Evolutionary conservation across 2,329 filamentous ascomycete species (phyloP).

Genomic region (Basipetospora chlamydospora): DNA sequence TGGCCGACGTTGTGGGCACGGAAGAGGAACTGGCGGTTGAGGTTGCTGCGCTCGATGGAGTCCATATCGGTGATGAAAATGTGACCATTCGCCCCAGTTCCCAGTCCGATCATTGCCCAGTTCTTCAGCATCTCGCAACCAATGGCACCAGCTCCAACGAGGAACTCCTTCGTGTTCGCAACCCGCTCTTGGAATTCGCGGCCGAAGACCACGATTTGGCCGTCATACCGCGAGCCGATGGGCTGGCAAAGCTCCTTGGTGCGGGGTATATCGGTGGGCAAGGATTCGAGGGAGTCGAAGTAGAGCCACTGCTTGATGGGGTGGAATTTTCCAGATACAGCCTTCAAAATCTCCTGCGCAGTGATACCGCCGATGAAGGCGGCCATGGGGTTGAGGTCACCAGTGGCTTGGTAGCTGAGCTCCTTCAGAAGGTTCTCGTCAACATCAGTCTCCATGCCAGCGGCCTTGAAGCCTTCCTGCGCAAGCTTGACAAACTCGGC

Average conservation of each 20-base stretch:
- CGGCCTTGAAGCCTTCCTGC: slow-evolving; percentile 57
- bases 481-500: slow-evolving; percentile 60
- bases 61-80: slow-evolving; percentile 96
- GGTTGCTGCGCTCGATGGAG: slow-evolving; percentile 95
- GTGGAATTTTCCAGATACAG: slow-evolving; percentile 93
- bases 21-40: slow-evolving; percentile 96
- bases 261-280: slow-evolving; percentile 60
- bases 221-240: slow-evolving; percentile 75
- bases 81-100: slow-evolving; percentile 72
- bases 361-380: slow-evolving; percentile 89
- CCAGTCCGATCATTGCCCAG: slow-evolving; percentile 97
- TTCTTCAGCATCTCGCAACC: slow-evolving; percentile 99
- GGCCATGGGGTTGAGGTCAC: slow-evolving; percentile 82
- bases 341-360: slow-evolving; percentile 91
- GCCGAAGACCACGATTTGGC: slow-evolving; percentile 93
- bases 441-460: slow-evolving; percentile 47
- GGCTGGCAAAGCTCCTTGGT: slow-evolving; percentile 84
- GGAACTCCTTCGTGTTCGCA: slow-evolving; percentile 76
- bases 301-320: slow-evolving; percentile 95
- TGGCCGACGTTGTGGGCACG: slow-evolving; percentile 83
- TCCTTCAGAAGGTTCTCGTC: slow-evolving; percentile 89
- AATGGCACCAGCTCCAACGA: slow-evolving; percentile 92
- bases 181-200: slow-evolving; percentile 90
- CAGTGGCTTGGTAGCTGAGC: slow-evolving; percentile 83
- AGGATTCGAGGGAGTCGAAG: slow-evolving; percentile 92